These are phyloP conservation scores for Leucocoprinus birnbaumii DNA, from an alignment of 768 basidiomycete species.

Conservation along the genomic window DNA sequence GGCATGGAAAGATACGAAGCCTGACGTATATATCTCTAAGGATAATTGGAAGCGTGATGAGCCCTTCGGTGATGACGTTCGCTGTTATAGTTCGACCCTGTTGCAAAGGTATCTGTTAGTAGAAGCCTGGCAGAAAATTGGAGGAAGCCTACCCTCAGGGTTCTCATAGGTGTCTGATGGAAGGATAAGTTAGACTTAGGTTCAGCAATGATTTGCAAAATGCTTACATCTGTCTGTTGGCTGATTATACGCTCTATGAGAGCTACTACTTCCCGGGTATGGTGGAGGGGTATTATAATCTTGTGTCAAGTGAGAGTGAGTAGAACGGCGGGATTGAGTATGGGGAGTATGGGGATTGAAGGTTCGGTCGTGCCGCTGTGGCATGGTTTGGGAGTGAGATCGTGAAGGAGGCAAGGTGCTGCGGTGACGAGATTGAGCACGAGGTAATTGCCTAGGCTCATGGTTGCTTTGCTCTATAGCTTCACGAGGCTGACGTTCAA, in stretches of 20 bases:
- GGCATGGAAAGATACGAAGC: too few relatives aligned
- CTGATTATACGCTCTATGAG: not conserved
- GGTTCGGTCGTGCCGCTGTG: not conserved
- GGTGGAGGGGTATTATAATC: constrained; percentile 6
- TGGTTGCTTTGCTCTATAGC: constrained; percentile 18
- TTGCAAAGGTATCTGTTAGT: not conserved
- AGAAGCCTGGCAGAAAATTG: not conserved
- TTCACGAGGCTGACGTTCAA: constrained; percentile 40
- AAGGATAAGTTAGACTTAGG: not conserved
- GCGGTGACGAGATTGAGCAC: not conserved
- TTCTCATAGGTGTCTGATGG: not conserved
- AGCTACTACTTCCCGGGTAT: not conserved
- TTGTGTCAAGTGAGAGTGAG: not conserved
- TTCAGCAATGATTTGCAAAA: constrained; percentile 28
- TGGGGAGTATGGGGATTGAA: not conserved
- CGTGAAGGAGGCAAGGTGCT: constrained; percentile 1
- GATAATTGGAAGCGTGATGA: too few relatives aligned
- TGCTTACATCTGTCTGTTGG: constrained; percentile 77
- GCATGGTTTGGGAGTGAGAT: not conserved
- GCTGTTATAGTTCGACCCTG: constrained; percentile 46
- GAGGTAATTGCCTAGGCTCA: not conserved
- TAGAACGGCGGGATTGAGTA: not conserved
- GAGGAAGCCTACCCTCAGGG: not conserved
- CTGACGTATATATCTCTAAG: too few relatives aligned
- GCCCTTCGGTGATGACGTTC: not conserved